A percentile compares a stretch with the other conserved stretches of the same genome.
phyloP scores from a whole-genome alignment of 495 filamentous ascomycete genomes.

The Penicillium antarcticum region DNA sequence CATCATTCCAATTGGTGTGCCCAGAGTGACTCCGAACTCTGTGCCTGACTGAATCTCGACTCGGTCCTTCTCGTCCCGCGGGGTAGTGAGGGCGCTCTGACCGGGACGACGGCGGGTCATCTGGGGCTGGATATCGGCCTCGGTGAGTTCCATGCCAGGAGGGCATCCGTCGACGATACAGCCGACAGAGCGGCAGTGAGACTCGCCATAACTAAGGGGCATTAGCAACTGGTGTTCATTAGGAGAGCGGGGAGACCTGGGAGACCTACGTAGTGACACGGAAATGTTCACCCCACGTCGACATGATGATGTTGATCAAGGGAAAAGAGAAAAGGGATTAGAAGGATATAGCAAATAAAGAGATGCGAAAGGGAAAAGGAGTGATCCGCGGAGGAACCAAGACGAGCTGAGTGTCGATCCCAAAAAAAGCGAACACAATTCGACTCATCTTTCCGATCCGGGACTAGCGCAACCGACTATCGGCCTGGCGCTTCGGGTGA shows the following conservation, averaged over 20 bases:
- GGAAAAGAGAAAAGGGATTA: background rate
- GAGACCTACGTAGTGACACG: constrained; percentile 75
- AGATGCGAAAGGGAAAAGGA: background rate
- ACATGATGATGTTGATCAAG: constrained; percentile 54
- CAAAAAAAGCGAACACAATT: constrained; percentile 16
- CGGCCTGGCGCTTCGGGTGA: constrained; percentile 16
- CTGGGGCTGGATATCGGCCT: constrained; percentile 91
- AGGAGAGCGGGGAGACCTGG: background rate
- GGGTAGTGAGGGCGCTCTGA: constrained; percentile 86
- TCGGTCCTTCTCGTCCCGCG: constrained; percentile 86
- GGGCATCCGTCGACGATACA: constrained; percentile 88
- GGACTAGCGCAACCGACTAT: constrained; percentile 33
- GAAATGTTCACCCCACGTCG: constrained; percentile 86
- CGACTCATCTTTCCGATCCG: constrained; percentile 31
- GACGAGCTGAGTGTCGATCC: background rate
- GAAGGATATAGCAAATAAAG: background rate
- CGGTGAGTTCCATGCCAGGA: constrained; percentile 83
- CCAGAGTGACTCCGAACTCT: constrained; percentile 87
- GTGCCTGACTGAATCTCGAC: constrained; percentile 94
- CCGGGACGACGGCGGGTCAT: constrained; percentile 89
- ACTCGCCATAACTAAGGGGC: constrained; percentile 73
- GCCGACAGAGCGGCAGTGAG: constrained; percentile 85
- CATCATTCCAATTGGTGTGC: constrained; percentile 85
- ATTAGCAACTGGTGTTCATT: constrained; percentile 6
- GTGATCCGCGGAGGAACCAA: background rate